Conservation (phyloP, 1,139 yeast species). For the Lodderomyces beijingensis region DNA sequence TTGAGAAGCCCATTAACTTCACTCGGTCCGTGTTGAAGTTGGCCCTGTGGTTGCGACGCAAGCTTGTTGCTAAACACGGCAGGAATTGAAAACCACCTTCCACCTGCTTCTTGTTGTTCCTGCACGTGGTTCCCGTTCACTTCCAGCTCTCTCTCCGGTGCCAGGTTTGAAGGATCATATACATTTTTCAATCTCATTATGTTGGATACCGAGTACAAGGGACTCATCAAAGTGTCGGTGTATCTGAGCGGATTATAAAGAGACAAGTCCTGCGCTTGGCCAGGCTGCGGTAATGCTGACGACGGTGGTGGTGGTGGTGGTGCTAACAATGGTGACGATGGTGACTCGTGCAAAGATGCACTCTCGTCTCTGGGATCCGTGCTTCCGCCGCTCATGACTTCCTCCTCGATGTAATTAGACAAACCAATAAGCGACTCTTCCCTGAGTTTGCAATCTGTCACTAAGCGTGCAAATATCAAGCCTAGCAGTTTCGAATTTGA, state of each 20-base stretch:
- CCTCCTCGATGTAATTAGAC: constrained; percentile 32
- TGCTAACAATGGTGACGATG: too few relatives aligned
- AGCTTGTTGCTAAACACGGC: constrained; percentile 17
- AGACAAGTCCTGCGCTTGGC: too few relatives aligned
- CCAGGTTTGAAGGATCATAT: background rate
- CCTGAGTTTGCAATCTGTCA: constrained; percentile 7
- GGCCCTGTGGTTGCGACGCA: constrained; percentile 1
- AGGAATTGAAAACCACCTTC: constrained; percentile 27
- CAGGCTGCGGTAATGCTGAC: background rate
- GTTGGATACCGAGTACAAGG: constrained; percentile 34
- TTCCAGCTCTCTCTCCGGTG: constrained; percentile 5
- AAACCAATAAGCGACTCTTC: constrained; percentile 20
- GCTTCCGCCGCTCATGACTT: constrained; percentile 23
- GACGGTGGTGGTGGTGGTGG: too few relatives aligned
- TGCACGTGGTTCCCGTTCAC: background rate
- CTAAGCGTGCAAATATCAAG: constrained; percentile 19
- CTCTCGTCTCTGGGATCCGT: constrained; percentile 1
- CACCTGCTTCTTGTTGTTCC: constrained; percentile 13
- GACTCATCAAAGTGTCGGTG: constrained; percentile 37
- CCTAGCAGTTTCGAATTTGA: constrained; percentile 34
- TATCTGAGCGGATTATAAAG: constrained; percentile 24
- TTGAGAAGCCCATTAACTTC: background rate
- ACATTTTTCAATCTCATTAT: constrained; percentile 15
- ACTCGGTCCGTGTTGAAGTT: background rate
- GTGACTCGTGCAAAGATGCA: too few relatives aligned